A percentile compares a stretch with the other conserved stretches of the same genome.
Evolutionary conservation across 139 green algal species (phyloP).

Genomic region (Marvania coccoides): DNA sequence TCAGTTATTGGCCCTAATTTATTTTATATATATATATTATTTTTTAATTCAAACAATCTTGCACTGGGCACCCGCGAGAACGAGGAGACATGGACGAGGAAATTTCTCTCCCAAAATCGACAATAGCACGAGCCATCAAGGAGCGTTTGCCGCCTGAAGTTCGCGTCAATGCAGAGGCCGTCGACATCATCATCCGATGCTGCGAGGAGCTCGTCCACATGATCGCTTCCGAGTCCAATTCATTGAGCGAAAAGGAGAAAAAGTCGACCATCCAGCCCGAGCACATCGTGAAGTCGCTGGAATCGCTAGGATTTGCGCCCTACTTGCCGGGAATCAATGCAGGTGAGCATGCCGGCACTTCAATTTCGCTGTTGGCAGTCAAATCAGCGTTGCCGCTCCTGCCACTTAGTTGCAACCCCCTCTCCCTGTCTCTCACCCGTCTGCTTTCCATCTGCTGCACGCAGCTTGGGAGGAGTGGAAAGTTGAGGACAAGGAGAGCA

Average conservation of each 20-base stretch:
- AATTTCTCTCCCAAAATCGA: slow-evolving; percentile 23
- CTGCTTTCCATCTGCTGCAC: not conserved
- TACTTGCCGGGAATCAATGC: slow-evolving; percentile 27
- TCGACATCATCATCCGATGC: slow-evolving; percentile 40
- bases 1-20: no score
- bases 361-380: not conserved
- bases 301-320: slow-evolving; percentile 46
- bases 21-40: no score
- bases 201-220: slow-evolving; percentile 40
- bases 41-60: no score
- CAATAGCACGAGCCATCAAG: slow-evolving; percentile 41
- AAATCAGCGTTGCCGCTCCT: not conserved
- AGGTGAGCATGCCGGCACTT: not conserved
- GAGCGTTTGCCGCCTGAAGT: slow-evolving; percentile 38
- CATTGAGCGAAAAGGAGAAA: slow-evolving; percentile 40
- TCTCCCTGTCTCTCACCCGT: not conserved
- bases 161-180: slow-evolving; percentile 27
- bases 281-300: slow-evolving; percentile 51
- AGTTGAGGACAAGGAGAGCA: slow-evolving; percentile 29
- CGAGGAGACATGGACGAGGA: slow-evolving; percentile 8
- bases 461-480: slow-evolving; percentile 29
- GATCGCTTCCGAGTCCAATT: slow-evolving; percentile 43
- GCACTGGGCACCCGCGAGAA: no score
- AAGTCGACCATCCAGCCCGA: slow-evolving; percentile 55
- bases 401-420: not conserved